Evolutionary conservation across 2,329 filamentous ascomycete genomes (phyloP), one percentile per base, ranked within the genome.

Genomic region (Diaporthe citrichinensis): DNA sequence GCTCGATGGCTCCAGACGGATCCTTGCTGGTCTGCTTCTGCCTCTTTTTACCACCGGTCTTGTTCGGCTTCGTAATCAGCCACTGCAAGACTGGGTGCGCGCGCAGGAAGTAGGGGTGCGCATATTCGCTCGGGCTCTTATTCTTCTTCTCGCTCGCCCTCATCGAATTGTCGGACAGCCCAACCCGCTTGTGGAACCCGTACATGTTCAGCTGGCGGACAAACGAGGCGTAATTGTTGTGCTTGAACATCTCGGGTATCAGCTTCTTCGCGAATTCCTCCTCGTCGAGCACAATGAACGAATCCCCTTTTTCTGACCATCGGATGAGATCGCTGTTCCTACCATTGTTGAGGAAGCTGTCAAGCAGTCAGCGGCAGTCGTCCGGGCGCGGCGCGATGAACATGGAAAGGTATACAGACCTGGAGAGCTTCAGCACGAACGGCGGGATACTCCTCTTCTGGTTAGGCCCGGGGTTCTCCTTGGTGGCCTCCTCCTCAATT

Each of bases 211-310:
- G 89, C 83, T 98, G 96, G 49, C 96, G 93, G 73, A 98, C 96
- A 82, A 98, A 98, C 78, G 96, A 98, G 62, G 96, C 96, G 84
- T 98, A 98, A 84, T 98, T 98, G 89, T 96, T 98, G 86, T 99
- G 97, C 85, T 99, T 99, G 90, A 99, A 99, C 77, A 98, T 92
- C 84, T 98, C 98, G 0, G 97, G 97, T 34, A 99, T 94, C 79
- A 99, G 93, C 51, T 94, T 95, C 85, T 98, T 98, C 28, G 97
- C 98, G 82, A 99, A 99, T 85, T 98, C 96, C 81, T 99, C 97
- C 85, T 99, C 97, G 81, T 99, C 96, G 12, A 98, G 87, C 4
- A 99, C 96, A 74, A 98, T 94, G 85, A 99, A 99, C 0, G 96
- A 98, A 81, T 98, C 95, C 41, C 97, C 97, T 81, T 96, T 95